Base-by-base conservation (phyloP, 2,329 filamentous ascomycete species). In the Scolecobasidium constrictum region DNA sequence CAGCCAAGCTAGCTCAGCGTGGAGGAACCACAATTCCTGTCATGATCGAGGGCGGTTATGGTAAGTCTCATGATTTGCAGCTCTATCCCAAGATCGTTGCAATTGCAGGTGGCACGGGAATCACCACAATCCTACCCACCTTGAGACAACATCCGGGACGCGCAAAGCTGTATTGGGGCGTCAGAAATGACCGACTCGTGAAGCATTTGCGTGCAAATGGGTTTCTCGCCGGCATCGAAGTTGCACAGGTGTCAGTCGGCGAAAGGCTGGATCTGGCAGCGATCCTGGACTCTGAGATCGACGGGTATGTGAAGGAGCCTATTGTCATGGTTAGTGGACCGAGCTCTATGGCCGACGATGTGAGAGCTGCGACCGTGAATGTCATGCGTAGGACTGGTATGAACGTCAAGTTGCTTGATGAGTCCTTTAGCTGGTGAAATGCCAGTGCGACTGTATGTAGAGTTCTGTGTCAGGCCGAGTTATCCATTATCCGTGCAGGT, bases 261-360 rank as follows among this genome's bases (percentile, higher is more conserved):
- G 35, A 50, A 23, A 52, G 65, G 42, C 48, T 66, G 6, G 52
- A 63, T 44, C 34, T 63, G 17, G 40, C 52, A 7, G 73, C 77
- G 42, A 59, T 73, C 0, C 85, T 88, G 52, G 67, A 71, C 38
- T 71, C 76, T 2, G 58, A 63, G 15, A 67, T 72, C 26, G 76
- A 79, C 48, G 69, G 69, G 16, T 71, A 86, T 1, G 84, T 82
- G 0, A n/a, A n/a, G n/a, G n/a, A n/a, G n/a, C n/a, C n/a, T n/a
- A n/a, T n/a, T n/a, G 73, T 92, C 5, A 53, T 90, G 6, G 80
- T 86, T 12, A 90, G 85, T 57, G 85, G 85, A 1, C 85, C 85
- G 1, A 63, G 63, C 21, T 66, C 66, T 31, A 77, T 92, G 76
- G 76, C 70, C 3, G 64, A 63, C 35, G 75, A 78, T 42, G 52